These are phyloP conservation scores for Alternaria ethzedia DNA, from an alignment of 2,329 filamentous ascomycete genomes.

Conservation along the genomic window DNA sequence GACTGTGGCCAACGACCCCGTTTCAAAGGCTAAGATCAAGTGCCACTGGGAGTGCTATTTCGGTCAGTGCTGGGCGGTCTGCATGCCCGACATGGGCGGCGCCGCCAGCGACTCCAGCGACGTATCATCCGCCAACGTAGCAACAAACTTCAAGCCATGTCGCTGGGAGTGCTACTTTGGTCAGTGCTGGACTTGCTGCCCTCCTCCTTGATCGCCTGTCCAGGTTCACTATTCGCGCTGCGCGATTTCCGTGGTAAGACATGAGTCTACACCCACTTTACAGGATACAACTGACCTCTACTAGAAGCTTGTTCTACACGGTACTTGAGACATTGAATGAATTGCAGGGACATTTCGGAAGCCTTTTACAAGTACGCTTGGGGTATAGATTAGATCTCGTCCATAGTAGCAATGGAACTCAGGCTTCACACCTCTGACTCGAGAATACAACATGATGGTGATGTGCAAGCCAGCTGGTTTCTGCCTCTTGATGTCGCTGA, in stretches of 20 bases:
- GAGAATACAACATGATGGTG: background rate
- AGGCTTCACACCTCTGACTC: background rate
- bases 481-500: background rate
- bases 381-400: background rate
- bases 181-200: background rate
- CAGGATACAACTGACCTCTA: background rate
- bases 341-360: background rate
- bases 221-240: background rate
- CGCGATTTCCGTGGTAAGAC: background rate
- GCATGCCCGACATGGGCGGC: background rate
- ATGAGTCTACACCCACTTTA: background rate
- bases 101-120: background rate
- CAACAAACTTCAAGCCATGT: background rate
- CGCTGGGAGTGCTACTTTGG: background rate
- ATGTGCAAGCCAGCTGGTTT: background rate
- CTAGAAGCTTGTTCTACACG: background rate
- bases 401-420: background rate
- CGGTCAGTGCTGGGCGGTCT: conserved; percentile 1
- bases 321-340: background rate
- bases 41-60: background rate
- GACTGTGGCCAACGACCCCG: background rate
- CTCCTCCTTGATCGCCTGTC: background rate
- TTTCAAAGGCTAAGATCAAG: background rate
- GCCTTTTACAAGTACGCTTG: background rate
- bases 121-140: background rate